These are phyloP conservation scores for Trametes punicea DNA, from an alignment of 768 basidiomycete species.

Conservation along the genomic window DNA sequence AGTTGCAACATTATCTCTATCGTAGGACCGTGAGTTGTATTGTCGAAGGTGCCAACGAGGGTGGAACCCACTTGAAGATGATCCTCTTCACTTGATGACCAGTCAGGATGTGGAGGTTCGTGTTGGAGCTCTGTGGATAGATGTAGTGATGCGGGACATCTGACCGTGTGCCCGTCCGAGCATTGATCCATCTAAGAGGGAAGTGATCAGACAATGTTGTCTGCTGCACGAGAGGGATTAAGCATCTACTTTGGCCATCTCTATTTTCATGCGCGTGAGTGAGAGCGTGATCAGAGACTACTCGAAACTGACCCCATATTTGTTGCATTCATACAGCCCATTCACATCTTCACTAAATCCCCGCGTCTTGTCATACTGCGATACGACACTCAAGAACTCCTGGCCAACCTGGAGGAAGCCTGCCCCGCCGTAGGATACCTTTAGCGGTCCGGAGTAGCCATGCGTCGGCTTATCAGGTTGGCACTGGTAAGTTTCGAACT, in stretches of 20 bases:
- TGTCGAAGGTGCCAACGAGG: too few species aligned
- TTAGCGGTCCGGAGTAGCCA: slow-evolving; percentile 33
- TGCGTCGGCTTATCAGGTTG: slow-evolving; percentile 29
- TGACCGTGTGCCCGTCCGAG: slow-evolving; percentile 53
- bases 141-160: slow-evolving; percentile 47
- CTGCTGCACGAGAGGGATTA: background rate
- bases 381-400: slow-evolving; percentile 46
- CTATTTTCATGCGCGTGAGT: slow-evolving; percentile 26
- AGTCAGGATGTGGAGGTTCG: slow-evolving; percentile 31
- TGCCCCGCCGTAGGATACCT: slow-evolving; percentile 41
- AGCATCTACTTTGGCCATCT: slow-evolving; percentile 49
- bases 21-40: too few species aligned
- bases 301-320: slow-evolving; percentile 23
- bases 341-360: slow-evolving; percentile 23
- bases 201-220: background rate
- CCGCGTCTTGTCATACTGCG: slow-evolving; percentile 41
- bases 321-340: slow-evolving; percentile 24
- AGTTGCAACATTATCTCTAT: slow-evolving; percentile 34
- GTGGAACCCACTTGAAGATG: slow-evolving; percentile 31
- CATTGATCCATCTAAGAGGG: slow-evolving; percentile 50
- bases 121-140: slow-evolving; percentile 28
- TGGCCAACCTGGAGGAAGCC: slow-evolving; percentile 39
- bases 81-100: slow-evolving; percentile 37
- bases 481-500: slow-evolving; percentile 34
- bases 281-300: background rate